A percentile compares a stretch with the other conserved stretches of the same genome.
phyloP scores from a whole-genome alignment of 2,329 filamentous ascomycete genomes.

The Leptographium lundbergii region DNA sequence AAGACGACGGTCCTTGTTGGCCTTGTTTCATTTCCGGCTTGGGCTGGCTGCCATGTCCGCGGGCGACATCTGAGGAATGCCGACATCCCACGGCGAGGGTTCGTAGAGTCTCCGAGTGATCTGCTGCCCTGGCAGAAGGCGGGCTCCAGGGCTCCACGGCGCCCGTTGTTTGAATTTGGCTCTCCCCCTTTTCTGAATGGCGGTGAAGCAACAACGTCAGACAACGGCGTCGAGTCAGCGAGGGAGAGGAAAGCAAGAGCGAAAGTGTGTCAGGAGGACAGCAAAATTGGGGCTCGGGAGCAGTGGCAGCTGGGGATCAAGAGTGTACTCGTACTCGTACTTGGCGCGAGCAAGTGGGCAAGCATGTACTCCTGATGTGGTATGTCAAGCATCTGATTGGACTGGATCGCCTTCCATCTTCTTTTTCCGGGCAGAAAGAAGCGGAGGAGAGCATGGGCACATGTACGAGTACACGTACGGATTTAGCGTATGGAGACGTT shows the following conservation, averaged over 20 bases:
- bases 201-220: neutral
- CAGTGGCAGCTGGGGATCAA: neutral
- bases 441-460: neutral
- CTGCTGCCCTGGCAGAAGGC: neutral
- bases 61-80: neutral
- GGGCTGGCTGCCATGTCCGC: neutral
- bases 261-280: constrained; percentile 9
- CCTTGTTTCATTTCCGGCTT: too few species aligned
- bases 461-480: neutral
- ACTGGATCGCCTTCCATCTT: neutral
- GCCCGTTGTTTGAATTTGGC: neutral
- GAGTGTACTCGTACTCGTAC: neutral
- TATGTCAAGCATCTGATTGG: neutral
- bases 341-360: neutral
- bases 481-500: neutral
- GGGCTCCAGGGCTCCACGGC: neutral
- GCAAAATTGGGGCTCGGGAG: constrained; percentile 6
- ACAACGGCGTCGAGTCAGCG: neutral
- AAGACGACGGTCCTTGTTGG: too few species aligned
- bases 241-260: neutral
- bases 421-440: neutral
- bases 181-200: neutral
- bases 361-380: neutral
- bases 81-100: neutral
- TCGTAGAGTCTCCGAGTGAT: neutral